These are phyloP conservation scores for Stagonosporopsis cucurbitacearum DNA, from an alignment of 2,329 filamentous ascomycete species.

Conservation along the genomic window DNA sequence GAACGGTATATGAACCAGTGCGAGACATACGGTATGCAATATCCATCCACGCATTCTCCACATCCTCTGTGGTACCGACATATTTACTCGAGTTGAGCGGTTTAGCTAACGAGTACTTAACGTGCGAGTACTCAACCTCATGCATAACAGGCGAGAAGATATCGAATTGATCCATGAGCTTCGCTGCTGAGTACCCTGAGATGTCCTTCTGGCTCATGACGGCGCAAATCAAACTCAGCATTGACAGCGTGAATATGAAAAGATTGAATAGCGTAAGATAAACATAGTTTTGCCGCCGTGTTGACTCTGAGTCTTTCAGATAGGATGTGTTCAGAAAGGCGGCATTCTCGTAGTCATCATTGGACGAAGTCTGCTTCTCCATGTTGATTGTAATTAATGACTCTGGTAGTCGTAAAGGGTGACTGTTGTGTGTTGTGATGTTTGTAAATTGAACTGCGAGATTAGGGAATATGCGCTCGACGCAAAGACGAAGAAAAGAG, in stretches of 20 bases:
- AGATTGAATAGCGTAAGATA: constrained; percentile 44
- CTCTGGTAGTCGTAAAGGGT: background rate
- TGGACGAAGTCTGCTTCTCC: constrained; percentile 37
- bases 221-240: constrained; percentile 39
- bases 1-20: constrained; percentile 2
- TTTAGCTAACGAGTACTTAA: constrained; percentile 37
- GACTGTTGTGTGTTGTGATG: background rate
- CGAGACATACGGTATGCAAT: constrained; percentile 54
- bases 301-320: constrained; percentile 29
- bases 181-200: constrained; percentile 33
- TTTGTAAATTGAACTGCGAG: constrained; percentile 31
- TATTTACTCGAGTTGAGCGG: constrained; percentile 51
- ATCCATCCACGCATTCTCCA: constrained; percentile 64
- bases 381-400: constrained; percentile 14
- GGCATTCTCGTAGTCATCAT: constrained; percentile 37
- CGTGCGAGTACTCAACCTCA: constrained; percentile 35
- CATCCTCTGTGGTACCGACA: constrained; percentile 62
- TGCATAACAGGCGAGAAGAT: constrained; percentile 43
- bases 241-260: constrained; percentile 42
- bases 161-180: constrained; percentile 42
- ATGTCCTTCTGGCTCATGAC: constrained; percentile 40
- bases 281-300: constrained; percentile 32
- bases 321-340: constrained; percentile 37
- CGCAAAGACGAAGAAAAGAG: constrained; percentile 11
- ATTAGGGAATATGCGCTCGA: constrained; percentile 20